Evolutionary conservation across 352 stramenopile genomes (phyloP).

Genomic region (Globisporangium mamillatum): DNA sequence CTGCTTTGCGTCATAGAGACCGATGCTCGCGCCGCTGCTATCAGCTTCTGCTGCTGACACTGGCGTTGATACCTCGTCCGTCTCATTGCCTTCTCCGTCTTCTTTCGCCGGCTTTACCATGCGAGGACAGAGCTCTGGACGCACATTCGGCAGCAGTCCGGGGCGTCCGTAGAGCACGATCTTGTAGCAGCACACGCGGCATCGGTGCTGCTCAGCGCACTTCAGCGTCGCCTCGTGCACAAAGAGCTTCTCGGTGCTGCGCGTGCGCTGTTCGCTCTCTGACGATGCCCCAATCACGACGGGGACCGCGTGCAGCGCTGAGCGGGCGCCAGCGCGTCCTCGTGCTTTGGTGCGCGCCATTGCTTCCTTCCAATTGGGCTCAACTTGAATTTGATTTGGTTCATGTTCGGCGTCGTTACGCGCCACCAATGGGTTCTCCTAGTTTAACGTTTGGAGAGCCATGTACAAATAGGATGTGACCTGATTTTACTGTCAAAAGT

Average conservation of each 20-base stretch:
- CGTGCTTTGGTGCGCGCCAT: not conserved
- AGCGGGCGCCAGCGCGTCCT: not conserved
- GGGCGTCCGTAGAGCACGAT: slow-evolving; percentile 60
- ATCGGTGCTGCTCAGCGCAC: slow-evolving; percentile 64
- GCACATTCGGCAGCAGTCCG: slow-evolving; percentile 67
- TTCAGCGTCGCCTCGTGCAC: slow-evolving; percentile 66
- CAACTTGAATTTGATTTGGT: not conserved
- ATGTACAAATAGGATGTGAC: not conserved
- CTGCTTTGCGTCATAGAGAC: slow-evolving; percentile 53
- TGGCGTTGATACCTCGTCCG: slow-evolving; percentile 2
- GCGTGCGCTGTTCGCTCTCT: slow-evolving; percentile 23
- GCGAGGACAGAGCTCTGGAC: slow-evolving; percentile 71
- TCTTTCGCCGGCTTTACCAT: slow-evolving; percentile 20
- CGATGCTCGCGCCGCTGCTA: slow-evolving; percentile 23
- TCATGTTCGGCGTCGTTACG: not conserved
- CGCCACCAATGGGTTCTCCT: slow-evolving; percentile 4
- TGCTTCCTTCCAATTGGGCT: not conserved
- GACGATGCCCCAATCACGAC: not conserved
- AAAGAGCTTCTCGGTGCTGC: slow-evolving; percentile 52
- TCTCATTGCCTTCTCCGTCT: not conserved
- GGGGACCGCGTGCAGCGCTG: not conserved
- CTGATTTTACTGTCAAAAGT: not conserved
- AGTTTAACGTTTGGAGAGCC: not conserved
- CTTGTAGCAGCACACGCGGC: slow-evolving; percentile 88
- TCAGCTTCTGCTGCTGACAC: not conserved